Conservation (phyloP, 2,329 filamentous ascomycete species). For the Trichoderma breve region DNA sequence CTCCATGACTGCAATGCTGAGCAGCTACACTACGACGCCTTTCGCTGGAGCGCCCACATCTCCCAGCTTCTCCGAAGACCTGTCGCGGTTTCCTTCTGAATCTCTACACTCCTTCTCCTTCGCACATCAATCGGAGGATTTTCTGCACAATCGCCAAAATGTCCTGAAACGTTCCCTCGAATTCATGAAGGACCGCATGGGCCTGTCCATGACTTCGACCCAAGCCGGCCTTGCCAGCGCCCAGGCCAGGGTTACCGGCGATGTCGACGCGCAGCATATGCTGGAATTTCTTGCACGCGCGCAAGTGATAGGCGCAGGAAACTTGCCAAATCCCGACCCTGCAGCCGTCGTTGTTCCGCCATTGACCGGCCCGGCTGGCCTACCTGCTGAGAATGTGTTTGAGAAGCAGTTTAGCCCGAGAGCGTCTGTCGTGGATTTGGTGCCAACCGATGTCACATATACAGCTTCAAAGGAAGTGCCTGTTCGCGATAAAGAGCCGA, state of each 20-base stretch:
- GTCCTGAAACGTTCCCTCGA: conserved; percentile 91
- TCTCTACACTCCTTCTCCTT: conserved; percentile 98
- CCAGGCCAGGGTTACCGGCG: conserved; percentile 77
- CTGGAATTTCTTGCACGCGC: conserved; percentile 82
- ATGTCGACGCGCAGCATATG: conserved; percentile 86
- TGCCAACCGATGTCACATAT: conserved; percentile 35
- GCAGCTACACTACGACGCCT: conserved; percentile 53
- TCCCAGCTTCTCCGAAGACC: conserved; percentile 80
- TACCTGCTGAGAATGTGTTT: conserved; percentile 76
- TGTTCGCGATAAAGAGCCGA: conserved; percentile 19
- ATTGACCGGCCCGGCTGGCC: conserved; percentile 73
- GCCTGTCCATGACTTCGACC: conserved; percentile 65
- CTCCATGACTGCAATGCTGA: conserved; percentile 67
- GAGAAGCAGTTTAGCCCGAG: conserved; percentile 72
- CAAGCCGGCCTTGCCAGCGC: conserved; percentile 77
- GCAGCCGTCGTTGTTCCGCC: conserved; percentile 51
- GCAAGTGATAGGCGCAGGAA: conserved; percentile 70
- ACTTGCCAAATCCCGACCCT: conserved; percentile 50
- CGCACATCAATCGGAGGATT: conserved; percentile 89
- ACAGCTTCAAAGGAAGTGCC: conserved; percentile 30
- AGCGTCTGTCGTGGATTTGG: conserved; percentile 51
- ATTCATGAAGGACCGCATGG: conserved; percentile 91
- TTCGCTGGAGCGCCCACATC: conserved; percentile 64
- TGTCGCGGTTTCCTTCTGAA: conserved; percentile 89
- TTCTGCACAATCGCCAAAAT: conserved; percentile 87